Evolutionary conservation across 148 eudicot species (phyloP).

Genomic region (Camellia sinensis): DNA sequence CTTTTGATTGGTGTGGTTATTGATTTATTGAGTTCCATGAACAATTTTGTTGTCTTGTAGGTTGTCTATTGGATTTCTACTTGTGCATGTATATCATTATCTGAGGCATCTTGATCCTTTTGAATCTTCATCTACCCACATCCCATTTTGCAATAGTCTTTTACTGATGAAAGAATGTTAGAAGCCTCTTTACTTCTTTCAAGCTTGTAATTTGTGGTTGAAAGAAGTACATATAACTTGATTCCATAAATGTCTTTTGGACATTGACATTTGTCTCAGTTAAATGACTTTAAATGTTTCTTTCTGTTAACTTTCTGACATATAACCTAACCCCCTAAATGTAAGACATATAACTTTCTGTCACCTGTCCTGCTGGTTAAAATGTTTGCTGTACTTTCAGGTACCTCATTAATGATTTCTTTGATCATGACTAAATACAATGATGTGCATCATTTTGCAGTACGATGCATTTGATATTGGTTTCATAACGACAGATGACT

Average conservation of each 20-base stretch:
- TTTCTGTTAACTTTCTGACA: not conserved
- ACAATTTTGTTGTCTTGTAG: not conserved
- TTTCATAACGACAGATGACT: constrained; percentile 91
- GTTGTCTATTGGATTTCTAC: not conserved
- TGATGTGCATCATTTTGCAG: constrained; percentile 49
- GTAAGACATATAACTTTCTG: not conserved
- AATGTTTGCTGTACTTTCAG: not conserved
- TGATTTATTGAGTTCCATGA: not conserved
- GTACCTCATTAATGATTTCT: not conserved
- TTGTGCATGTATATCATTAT: not conserved
- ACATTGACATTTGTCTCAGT: not conserved
- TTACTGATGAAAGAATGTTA: not conserved
- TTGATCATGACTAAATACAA: constrained; percentile 12
- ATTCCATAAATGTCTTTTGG: not conserved
- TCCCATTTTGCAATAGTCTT: not conserved
- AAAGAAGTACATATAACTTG: constrained; percentile 1
- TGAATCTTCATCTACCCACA: not conserved
- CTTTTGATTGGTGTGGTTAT: not conserved
- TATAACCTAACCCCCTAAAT: not conserved
- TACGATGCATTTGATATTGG: constrained; percentile 97
- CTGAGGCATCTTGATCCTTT: not conserved
- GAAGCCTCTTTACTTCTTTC: not conserved
- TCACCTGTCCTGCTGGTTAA: not conserved
- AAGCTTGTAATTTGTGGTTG: constrained; percentile 1
- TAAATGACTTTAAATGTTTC: not conserved